phyloP scores from a whole-genome alignment of 73 alveolate genomes.

The Stentor coeruleus region DNA sequence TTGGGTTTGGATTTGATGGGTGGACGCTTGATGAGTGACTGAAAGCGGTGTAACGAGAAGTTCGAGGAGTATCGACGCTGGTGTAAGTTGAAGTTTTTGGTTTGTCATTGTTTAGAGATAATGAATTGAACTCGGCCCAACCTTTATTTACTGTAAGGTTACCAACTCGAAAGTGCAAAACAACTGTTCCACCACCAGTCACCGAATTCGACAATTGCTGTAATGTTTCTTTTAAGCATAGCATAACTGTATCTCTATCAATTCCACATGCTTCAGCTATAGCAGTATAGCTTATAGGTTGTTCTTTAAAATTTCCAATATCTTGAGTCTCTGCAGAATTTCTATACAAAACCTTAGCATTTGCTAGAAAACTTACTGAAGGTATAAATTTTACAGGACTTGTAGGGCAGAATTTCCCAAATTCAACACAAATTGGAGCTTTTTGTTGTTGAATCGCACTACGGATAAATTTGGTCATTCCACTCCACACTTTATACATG shows the following conservation, averaged over 20 bases:
- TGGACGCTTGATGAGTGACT: neutral
- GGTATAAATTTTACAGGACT: neutral
- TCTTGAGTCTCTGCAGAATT: neutral
- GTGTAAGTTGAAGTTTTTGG: neutral
- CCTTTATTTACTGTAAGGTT: neutral
- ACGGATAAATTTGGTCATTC: neutral
- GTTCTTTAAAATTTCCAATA: neutral
- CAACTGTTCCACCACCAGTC: neutral
- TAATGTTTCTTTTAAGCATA: neutral
- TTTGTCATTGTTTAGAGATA: neutral
- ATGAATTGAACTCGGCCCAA: neutral
- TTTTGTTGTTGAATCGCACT: neutral
- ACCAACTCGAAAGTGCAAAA: neutral
- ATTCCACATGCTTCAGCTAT: neutral
- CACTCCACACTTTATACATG: conserved; percentile 16
- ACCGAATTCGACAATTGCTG: neutral
- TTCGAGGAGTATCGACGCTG: neutral
- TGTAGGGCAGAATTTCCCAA: neutral
- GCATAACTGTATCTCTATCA: neutral
- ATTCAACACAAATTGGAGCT: neutral
- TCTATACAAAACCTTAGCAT: neutral
- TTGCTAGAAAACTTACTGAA: neutral
- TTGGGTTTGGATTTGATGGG: conserved; percentile 21
- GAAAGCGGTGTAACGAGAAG: neutral
- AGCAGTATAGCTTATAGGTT: neutral